A percentile compares a stretch with the other conserved stretches of the same genome.
Evolutionary conservation across 1,284 basidiomycete genomes (phyloP).

Genomic region (Fomitiporia mediterranea): DNA sequence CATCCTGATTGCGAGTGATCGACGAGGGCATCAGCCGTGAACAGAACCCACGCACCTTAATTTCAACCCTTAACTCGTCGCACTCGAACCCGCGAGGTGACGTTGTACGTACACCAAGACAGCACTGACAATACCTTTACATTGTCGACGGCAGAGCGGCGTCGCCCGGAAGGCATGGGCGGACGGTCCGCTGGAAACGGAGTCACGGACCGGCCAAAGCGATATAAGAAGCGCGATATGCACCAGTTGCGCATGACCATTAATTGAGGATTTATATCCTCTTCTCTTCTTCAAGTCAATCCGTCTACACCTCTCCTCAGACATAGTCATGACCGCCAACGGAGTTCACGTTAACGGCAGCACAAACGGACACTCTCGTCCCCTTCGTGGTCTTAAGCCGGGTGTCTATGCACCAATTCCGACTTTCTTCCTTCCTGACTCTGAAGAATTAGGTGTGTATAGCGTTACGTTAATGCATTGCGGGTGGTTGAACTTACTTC

Average conservation of each 20-base stretch:
- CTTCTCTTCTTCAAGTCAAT: background rate
- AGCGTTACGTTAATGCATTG: constrained; percentile 1
- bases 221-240: background rate
- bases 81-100: too few species aligned
- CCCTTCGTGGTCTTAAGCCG: constrained; percentile 54
- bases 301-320: background rate
- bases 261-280: background rate
- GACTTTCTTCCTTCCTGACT: constrained; percentile 72
- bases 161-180: background rate
- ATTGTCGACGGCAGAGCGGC: background rate
- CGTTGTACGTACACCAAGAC: too few species aligned
- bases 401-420: constrained; percentile 86
- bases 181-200: constrained; percentile 1
- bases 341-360: constrained; percentile 8
- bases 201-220: background rate
- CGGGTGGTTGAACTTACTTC: background rate
- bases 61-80: too few species aligned
- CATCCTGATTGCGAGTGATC: too few species aligned
- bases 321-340: background rate
- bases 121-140: too few species aligned
- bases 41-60: too few species aligned
- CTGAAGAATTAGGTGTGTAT: constrained; percentile 76
- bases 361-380: background rate
- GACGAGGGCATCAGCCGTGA: too few species aligned
- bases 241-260: constrained; percentile 1